These are phyloP conservation scores for Rhynchospora tenuis DNA, from an alignment of 176 grass and related monocot species.

Conservation along the genomic window DNA sequence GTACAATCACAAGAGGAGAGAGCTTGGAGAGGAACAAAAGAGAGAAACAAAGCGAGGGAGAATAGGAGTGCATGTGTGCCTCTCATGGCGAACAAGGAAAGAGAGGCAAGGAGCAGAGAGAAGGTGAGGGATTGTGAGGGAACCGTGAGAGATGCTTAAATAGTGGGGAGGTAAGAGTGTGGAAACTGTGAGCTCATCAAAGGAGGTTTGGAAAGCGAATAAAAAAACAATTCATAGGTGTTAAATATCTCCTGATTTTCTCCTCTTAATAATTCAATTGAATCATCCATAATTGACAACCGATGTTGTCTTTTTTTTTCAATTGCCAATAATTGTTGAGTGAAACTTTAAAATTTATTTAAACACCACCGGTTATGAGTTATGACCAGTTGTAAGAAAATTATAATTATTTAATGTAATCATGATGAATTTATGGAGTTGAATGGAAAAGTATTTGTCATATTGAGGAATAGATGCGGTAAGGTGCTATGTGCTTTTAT, in stretches of 20 bases:
- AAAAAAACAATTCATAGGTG: background rate
- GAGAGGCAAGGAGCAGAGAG: slow-evolving; percentile 2
- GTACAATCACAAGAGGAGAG: slow-evolving; percentile 42
- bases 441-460: background rate
- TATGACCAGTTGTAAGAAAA: background rate
- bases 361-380: background rate
- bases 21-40: slow-evolving; percentile 43
- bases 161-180: slow-evolving; percentile 14
- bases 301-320: background rate
- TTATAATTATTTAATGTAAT: background rate
- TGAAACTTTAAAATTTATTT: background rate
- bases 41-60: slow-evolving; percentile 41
- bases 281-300: background rate
- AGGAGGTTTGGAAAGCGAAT: background rate
- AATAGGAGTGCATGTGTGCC: slow-evolving; percentile 31
- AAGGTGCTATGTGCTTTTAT: background rate
- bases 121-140: background rate
- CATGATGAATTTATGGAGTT: background rate
- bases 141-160: background rate
- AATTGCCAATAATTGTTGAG: background rate
- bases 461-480: background rate
- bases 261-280: slow-evolving; percentile 1
- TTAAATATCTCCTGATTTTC: slow-evolving; percentile 14
- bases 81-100: slow-evolving; percentile 24
- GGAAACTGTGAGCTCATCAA: slow-evolving; percentile 23